phyloP scores from a whole-genome alignment of 306 rosid species.

The Datisca glomerata region DNA sequence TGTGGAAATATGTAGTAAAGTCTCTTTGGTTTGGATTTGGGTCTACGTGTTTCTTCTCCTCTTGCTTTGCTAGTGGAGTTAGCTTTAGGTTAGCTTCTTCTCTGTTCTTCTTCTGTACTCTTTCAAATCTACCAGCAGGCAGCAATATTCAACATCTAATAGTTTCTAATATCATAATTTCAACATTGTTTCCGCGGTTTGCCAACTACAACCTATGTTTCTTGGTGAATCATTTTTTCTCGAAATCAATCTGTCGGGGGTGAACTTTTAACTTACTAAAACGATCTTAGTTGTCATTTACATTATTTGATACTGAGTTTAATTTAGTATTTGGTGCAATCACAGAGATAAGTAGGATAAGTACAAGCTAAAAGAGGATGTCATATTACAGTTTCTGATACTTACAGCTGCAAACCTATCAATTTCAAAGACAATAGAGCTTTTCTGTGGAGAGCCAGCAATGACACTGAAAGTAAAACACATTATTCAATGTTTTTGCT shows the following conservation, averaged over 20 bases:
- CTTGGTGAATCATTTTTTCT: slow-evolving; percentile 60
- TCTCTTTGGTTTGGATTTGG: slow-evolving; percentile 88
- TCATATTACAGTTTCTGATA: slow-evolving; percentile 43
- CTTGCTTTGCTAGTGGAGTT: slow-evolving; percentile 52
- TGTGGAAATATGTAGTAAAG: slow-evolving; percentile 79
- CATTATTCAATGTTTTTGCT: slow-evolving; percentile 2
- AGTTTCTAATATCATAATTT: slow-evolving; percentile 1
- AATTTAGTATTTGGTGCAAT: slow-evolving; percentile 17
- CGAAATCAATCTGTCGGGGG: slow-evolving; percentile 61
- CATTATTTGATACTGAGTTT: too few species aligned
- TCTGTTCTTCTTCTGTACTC: slow-evolving; percentile 2
- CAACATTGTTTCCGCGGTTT: slow-evolving; percentile 65
- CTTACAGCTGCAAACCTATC: slow-evolving; percentile 61
- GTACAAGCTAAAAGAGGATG: slow-evolving; percentile 55
- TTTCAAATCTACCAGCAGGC: background rate
- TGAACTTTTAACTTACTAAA: slow-evolving; percentile 10
- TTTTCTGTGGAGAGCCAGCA: slow-evolving; percentile 82
- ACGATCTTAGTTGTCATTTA: background rate
- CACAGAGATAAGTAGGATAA: slow-evolving; percentile 21
- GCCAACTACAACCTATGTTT: slow-evolving; percentile 49
- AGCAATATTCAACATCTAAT: slow-evolving; percentile 1
- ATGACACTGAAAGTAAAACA: slow-evolving; percentile 73
- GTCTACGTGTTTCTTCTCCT: slow-evolving; percentile 43
- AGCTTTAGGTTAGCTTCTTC: slow-evolving; percentile 38
- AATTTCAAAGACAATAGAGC: slow-evolving; percentile 38